Base-by-base conservation (phyloP, 1,139 yeast species). In the Meyerozyma smithsonii region DNA sequence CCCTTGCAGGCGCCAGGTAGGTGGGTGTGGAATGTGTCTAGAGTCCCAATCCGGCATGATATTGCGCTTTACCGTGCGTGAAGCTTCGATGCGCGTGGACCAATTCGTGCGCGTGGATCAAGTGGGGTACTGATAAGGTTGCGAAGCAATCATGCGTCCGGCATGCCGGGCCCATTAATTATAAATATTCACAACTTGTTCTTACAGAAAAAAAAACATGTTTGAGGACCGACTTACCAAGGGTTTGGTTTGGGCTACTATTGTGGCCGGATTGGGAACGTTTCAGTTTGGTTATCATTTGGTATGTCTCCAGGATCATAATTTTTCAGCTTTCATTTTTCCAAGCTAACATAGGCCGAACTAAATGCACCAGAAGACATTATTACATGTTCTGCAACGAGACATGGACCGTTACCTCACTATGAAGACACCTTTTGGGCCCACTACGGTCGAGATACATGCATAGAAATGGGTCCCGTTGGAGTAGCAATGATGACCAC, bases 211-310 rank as follows among this genome's bases (percentile, higher is more conserved):
- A 20, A 20, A 20, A 20, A 20, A 6, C 30, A 30, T 30, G 34
- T 17, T 30, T 4, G 34, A 30, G 15, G 34, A 30, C 23, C 20
- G 21, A 16, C 21, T 30, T 7, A 30, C 34, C 11, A 17, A 16
- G 12, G 21, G 34, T 8, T 45, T 65, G 20, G 69, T 57, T 0
- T 64, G 68, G 67, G 59, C 69, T 11, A 62, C 66, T 3, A 56
- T 59, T 11, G 54, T 82, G 8, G 79, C 82, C 16, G 81, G 90
- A 48, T 54, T 86, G 24, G 84, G 88, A 7, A 79, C 94, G 1
- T 62, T 88, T 11, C 96, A 87, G 56, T 89, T 82, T 59, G 97
- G 97, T 2, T 87, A 81, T 57, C 96, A 89, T 58, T 74, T 89
- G 73, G 34, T 30, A 18, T 8, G 34, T 30, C 7, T 30, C 3